Evolutionary conservation across 768 basidiomycete species (phyloP).

Genomic region (Serendipita indica): DNA sequence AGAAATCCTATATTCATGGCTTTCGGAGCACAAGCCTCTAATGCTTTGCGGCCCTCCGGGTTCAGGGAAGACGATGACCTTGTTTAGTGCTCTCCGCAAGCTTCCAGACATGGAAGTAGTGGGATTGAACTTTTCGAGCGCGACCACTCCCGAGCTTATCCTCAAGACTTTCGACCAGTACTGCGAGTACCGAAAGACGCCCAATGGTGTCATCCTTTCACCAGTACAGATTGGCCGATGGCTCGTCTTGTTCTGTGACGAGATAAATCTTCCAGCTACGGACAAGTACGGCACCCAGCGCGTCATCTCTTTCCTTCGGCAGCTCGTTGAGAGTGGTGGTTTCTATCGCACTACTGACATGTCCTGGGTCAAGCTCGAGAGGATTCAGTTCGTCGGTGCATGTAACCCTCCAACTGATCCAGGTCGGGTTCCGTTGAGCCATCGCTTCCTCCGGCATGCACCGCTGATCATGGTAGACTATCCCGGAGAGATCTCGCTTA

Average conservation of each 20-base stretch:
- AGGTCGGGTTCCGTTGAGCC: slow-evolving; percentile 93
- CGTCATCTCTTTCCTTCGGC: slow-evolving; percentile 96
- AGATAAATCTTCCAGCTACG: slow-evolving; percentile 91
- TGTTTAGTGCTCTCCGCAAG: slow-evolving; percentile 94
- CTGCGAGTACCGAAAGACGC: slow-evolving; percentile 96
- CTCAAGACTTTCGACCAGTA: slow-evolving; percentile 99
- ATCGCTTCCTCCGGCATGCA: slow-evolving; percentile 94
- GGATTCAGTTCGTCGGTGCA: slow-evolving; percentile 99
- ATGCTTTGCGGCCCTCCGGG: slow-evolving; percentile 99
- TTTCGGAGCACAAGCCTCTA: slow-evolving; percentile 95
- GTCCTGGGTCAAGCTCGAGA: slow-evolving; percentile 93
- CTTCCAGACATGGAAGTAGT: slow-evolving; percentile 98
- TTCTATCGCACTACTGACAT: slow-evolving; percentile 91
- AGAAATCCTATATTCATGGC: slow-evolving; percentile 96
- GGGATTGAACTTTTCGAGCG: slow-evolving; percentile 97
- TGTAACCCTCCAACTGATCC: slow-evolving; percentile 99
- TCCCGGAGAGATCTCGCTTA: slow-evolving; percentile 89
- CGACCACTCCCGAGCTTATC: slow-evolving; percentile 94
- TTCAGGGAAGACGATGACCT: slow-evolving; percentile 98
- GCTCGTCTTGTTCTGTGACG: slow-evolving; percentile 99
- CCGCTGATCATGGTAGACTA: slow-evolving; percentile 99
- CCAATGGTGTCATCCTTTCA: slow-evolving; percentile 91
- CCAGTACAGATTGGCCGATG: slow-evolving; percentile 92
- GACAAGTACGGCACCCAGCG: slow-evolving; percentile 98
- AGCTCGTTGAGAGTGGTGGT: slow-evolving; percentile 86